Conservation (phyloP, 2,329 filamentous ascomycete genomes). For the Monascus ruber region DNA sequence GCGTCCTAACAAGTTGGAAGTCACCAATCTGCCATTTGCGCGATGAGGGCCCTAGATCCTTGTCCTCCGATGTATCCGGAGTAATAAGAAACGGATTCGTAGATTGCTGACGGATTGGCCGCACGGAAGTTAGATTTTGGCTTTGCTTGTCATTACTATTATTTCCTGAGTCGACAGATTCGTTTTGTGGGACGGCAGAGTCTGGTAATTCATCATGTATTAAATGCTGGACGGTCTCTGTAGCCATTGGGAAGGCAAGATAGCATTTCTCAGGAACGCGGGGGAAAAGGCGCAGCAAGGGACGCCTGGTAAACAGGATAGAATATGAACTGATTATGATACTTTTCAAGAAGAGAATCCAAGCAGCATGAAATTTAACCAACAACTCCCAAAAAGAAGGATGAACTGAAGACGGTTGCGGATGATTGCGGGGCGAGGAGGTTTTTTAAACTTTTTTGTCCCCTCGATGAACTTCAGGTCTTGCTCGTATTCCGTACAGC, state of each 20-base stretch:
- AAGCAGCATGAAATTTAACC: no score
- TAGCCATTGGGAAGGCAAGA: slow-evolving; percentile 27
- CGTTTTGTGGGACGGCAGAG: slow-evolving; percentile 9
- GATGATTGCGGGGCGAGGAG: no score
- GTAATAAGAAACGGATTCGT: slow-evolving; percentile 27
- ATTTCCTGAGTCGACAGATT: slow-evolving; percentile 7
- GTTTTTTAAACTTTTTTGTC: no score
- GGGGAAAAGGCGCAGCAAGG: background rate
- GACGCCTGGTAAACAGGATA: no score
- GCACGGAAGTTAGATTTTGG: slow-evolving; percentile 17
- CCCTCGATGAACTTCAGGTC: no score
- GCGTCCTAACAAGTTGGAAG: slow-evolving; percentile 37
- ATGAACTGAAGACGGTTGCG: no score
- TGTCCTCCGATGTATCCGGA: slow-evolving; percentile 23
- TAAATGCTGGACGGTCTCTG: slow-evolving; percentile 26
- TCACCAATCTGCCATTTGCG: slow-evolving; percentile 29
- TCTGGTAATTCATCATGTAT: slow-evolving; percentile 17
- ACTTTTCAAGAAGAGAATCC: no score
- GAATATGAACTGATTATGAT: no score
- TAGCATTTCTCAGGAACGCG: slow-evolving; percentile 20
- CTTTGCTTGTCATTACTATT: slow-evolving; percentile 19
- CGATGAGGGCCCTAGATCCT: slow-evolving; percentile 27
- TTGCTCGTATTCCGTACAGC: no score
- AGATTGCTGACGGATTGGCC: slow-evolving; percentile 17
- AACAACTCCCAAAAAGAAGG: no score